Conservation (phyloP, 148 eudicot genomes). For the Rhododendron vialii region DNA sequence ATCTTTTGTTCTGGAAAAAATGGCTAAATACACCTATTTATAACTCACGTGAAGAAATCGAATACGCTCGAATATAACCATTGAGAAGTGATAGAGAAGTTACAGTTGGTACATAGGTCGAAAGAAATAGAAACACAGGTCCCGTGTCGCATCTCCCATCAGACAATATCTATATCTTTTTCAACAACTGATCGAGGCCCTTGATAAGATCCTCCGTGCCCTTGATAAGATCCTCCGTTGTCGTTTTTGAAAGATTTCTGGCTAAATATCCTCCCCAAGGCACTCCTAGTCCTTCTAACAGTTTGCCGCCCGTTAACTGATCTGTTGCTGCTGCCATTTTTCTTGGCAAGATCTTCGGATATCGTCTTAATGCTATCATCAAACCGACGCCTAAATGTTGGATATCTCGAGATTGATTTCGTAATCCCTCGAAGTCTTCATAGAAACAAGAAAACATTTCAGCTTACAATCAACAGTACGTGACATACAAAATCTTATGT, state of each 20-base stretch:
- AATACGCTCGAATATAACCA: not conserved
- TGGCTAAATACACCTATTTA: not conserved
- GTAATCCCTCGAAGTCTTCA: conserved; percentile 84
- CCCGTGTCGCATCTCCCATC: not conserved
- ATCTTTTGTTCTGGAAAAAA: not conserved
- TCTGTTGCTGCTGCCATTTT: conserved; percentile 30
- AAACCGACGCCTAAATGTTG: conserved; percentile 82
- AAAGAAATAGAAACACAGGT: not conserved
- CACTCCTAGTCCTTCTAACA: conserved; percentile 32
- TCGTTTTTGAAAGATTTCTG: conserved; percentile 51
- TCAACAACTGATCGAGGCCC: conserved; percentile 33
- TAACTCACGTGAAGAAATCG: not conserved
- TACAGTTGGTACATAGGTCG: conserved; percentile 1
- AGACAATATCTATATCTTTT: conserved; percentile 48
- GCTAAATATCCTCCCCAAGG: conserved; percentile 46
- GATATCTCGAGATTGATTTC: conserved; percentile 79
- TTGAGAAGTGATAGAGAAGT: not conserved
- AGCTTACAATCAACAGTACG: not conserved
- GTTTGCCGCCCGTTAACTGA: conserved; percentile 20
- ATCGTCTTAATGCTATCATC: conserved; percentile 48
- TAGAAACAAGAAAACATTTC: not conserved
- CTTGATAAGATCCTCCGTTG: conserved; percentile 31
- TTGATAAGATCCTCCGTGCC: conserved; percentile 30
- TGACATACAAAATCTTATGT: not conserved
- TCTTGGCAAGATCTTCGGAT: conserved; percentile 49